Conservation (phyloP, 352 stramenopile species). For the Phytopythium montanum region DNA sequence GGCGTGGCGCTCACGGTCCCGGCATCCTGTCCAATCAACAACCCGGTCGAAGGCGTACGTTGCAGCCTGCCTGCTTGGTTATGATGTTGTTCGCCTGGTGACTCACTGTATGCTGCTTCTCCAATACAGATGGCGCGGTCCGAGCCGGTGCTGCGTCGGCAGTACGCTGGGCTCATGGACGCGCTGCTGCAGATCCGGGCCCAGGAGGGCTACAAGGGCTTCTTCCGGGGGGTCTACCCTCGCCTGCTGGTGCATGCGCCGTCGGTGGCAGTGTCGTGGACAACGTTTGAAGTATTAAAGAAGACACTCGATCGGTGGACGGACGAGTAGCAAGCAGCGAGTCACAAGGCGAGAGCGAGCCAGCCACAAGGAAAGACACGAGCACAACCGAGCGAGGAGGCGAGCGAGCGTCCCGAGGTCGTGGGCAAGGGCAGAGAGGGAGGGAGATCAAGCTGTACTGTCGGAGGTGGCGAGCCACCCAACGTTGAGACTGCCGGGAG, state of each 20-base stretch:
- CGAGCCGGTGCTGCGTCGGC: slow-evolving; percentile 54
- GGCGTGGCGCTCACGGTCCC: slow-evolving; percentile 63
- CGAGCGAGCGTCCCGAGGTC: too few species aligned
- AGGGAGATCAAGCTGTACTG: slow-evolving; percentile 1
- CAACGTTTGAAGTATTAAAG: slow-evolving; percentile 97
- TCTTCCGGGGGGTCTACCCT: slow-evolving; percentile 94
- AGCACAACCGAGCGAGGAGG: background rate
- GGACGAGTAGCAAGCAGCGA: slow-evolving; percentile 13
- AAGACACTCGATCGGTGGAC: slow-evolving; percentile 69
- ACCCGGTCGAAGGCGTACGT: slow-evolving; percentile 28
- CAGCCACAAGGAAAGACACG: background rate
- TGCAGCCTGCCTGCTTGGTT: too few species aligned
- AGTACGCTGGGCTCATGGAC: slow-evolving; percentile 75
- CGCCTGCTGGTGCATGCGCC: slow-evolving; percentile 95
- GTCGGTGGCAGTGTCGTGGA: slow-evolving; percentile 98
- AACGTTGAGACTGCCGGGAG: background rate
- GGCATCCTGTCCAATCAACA: slow-evolving; percentile 49
- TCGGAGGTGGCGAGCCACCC: background rate
- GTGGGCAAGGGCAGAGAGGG: slow-evolving; percentile 12
- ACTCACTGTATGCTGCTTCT: background rate
- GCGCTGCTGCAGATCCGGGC: slow-evolving; percentile 86
- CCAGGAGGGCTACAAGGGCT: slow-evolving; percentile 92
- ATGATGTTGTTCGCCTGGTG: background rate
- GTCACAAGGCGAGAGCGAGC: background rate
- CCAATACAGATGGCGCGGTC: slow-evolving; percentile 15